Evolutionary conservation across 1,139 yeast species (phyloP).

Genomic region (Protomyces macrosporus): DNA sequence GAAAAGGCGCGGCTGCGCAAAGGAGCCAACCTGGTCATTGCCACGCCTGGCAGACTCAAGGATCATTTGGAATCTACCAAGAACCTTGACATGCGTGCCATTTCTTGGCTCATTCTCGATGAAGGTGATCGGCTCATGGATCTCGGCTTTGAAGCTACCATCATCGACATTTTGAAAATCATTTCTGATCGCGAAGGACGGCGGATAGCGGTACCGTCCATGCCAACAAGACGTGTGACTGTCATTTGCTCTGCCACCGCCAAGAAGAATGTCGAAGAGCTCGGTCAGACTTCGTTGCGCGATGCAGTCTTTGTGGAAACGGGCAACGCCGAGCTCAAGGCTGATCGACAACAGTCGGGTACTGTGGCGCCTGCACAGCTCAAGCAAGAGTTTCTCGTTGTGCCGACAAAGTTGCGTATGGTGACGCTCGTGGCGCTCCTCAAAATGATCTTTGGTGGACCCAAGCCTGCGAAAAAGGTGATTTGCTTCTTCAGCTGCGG

Average conservation of each 20-base stretch:
- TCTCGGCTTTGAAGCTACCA: slow-evolving; percentile 90
- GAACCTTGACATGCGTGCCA: slow-evolving; percentile 61
- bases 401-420: slow-evolving; percentile 84
- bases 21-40: slow-evolving; percentile 82
- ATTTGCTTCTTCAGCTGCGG: slow-evolving; percentile 90
- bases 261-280: slow-evolving; percentile 68
- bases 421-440: slow-evolving; percentile 71
- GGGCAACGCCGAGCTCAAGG: slow-evolving; percentile 22
- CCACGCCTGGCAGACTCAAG: slow-evolving; percentile 86
- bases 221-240: slow-evolving; percentile 69
- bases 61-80: slow-evolving; percentile 90
- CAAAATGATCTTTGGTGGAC: slow-evolving; percentile 32
- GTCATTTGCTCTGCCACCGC: slow-evolving; percentile 92
- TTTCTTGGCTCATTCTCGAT: slow-evolving; percentile 80
- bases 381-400: slow-evolving; percentile 66
- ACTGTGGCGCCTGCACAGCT: slow-evolving; percentile 80
- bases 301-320: slow-evolving; percentile 61
- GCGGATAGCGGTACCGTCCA: slow-evolving; percentile 44
- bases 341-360: slow-evolving; percentile 37
- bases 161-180: slow-evolving; percentile 60
- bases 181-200: slow-evolving; percentile 45
- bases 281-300: slow-evolving; percentile 69
- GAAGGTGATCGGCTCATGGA: slow-evolving; percentile 96
- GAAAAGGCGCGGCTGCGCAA: slow-evolving; percentile 87
- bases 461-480: slow-evolving; percentile 46